Conservation (phyloP, 129 eudicot species). For the Centrapalus pauciflorus region DNA sequence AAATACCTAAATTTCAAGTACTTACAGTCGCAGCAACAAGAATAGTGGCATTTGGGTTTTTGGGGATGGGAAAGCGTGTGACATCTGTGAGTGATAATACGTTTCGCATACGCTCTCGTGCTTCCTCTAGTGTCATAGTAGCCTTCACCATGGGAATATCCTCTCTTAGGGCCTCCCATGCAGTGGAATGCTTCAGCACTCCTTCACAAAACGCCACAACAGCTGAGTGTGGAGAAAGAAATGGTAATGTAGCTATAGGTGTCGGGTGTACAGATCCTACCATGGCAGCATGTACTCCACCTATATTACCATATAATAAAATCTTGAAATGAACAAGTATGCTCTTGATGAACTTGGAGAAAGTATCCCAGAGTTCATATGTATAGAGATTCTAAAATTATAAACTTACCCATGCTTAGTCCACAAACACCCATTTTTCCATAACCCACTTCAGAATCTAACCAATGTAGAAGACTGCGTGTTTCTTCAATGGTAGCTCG, state of each 20-base stretch:
- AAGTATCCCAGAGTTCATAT: too few species aligned
- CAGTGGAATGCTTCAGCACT: conserved; percentile 75
- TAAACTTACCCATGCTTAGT: conserved; percentile 93
- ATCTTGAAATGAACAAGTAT: too few species aligned
- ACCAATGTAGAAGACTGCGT: conserved; percentile 82
- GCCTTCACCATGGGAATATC: conserved; percentile 54
- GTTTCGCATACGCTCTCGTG: conserved; percentile 65
- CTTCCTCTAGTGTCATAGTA: conserved; percentile 75
- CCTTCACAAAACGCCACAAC: conserved; percentile 98
- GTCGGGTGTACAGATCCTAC: conserved; percentile 94
- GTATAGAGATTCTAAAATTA: neutral
- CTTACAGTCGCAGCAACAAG: conserved; percentile 97
- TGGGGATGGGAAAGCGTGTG: conserved; percentile 88
- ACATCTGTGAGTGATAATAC: conserved; percentile 93
- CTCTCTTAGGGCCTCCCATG: conserved; percentile 88
- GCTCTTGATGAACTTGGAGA: too few species aligned
- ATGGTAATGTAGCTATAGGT: conserved; percentile 86
- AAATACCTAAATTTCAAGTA: neutral
- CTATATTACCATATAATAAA: too few species aligned
- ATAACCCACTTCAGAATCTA: conserved; percentile 74
- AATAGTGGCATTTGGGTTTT: conserved; percentile 76
- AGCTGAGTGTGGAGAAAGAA: conserved; percentile 95
- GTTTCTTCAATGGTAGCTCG: conserved; percentile 95
- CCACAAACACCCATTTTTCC: conserved; percentile 98
- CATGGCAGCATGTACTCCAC: conserved; percentile 99